phyloP scores from a whole-genome alignment of 2,329 filamentous ascomycete species.

The Teratosphaeria epicoccoides region DNA sequence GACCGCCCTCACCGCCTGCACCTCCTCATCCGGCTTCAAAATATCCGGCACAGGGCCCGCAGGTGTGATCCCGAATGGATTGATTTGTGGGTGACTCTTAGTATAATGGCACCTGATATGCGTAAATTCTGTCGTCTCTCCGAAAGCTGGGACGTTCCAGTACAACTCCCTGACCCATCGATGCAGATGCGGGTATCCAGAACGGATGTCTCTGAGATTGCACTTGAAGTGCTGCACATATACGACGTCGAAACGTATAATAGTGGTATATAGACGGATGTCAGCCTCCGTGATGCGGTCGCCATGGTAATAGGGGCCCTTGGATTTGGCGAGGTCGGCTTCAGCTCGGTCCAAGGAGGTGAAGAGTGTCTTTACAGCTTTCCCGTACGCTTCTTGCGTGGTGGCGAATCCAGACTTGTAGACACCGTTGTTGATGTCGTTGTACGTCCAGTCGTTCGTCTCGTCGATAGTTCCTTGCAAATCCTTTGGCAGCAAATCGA shows the following conservation, averaged over 20 bases:
- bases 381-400: constrained; percentile 40
- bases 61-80: constrained; percentile 63
- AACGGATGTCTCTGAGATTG: constrained; percentile 75
- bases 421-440: constrained; percentile 41
- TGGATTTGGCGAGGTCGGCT: constrained; percentile 29
- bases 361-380: constrained; percentile 38
- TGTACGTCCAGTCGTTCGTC: constrained; percentile 43
- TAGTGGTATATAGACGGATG: constrained; percentile 47
- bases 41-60: constrained; percentile 77
- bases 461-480: constrained; percentile 37
- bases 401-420: constrained; percentile 45
- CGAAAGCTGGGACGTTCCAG: constrained; percentile 71
- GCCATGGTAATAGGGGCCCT: constrained; percentile 39
- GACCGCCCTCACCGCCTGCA: constrained; percentile 39
- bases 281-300: constrained; percentile 39
- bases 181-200: constrained; percentile 72
- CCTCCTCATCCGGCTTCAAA: constrained; percentile 66
- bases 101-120: constrained; percentile 83
- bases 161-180: constrained; percentile 74
- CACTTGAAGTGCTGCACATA: constrained; percentile 58
- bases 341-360: constrained; percentile 39
- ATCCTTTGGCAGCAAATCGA: constrained; percentile 37
- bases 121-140: constrained; percentile 76
- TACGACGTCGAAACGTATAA: constrained; percentile 48
- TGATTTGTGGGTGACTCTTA: constrained; percentile 55